Conservation (phyloP, 805 yeast species). For the Saturnispora quitensis region DNA sequence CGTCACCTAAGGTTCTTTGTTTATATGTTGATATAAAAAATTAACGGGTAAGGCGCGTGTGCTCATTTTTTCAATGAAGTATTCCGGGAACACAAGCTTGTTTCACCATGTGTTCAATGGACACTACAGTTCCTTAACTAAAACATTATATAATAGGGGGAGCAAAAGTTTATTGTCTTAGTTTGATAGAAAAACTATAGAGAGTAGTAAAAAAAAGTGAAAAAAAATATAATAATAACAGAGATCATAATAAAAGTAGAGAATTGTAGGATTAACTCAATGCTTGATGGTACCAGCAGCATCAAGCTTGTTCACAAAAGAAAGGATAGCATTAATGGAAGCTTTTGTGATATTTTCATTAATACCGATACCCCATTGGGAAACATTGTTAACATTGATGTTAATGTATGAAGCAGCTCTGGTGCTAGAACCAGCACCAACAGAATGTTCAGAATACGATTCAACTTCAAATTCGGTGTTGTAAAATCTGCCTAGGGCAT, state of each 20-base stretch:
- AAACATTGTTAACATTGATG: constrained; percentile 18
- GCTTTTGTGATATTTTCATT: constrained; percentile 87
- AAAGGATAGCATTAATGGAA: constrained; percentile 58
- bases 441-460: constrained; percentile 62
- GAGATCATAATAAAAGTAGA: neutral
- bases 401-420: constrained; percentile 66
- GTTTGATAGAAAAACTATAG: no score
- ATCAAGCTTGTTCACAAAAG: constrained; percentile 47
- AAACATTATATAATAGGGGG: neutral
- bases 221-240: neutral
- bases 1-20: neutral
- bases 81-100: no score
- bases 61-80: constrained; percentile 1
- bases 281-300: constrained; percentile 11
- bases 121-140: neutral
- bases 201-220: neutral
- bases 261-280: neutral
- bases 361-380: constrained; percentile 85
- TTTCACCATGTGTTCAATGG: no score
- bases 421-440: constrained; percentile 62
- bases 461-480: constrained; percentile 51
- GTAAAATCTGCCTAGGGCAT: constrained; percentile 48
- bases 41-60: neutral
- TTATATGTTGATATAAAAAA: neutral
- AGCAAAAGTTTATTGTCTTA: no score